Conservation (phyloP, 805 yeast species). For the Lachancea mirantina region DNA sequence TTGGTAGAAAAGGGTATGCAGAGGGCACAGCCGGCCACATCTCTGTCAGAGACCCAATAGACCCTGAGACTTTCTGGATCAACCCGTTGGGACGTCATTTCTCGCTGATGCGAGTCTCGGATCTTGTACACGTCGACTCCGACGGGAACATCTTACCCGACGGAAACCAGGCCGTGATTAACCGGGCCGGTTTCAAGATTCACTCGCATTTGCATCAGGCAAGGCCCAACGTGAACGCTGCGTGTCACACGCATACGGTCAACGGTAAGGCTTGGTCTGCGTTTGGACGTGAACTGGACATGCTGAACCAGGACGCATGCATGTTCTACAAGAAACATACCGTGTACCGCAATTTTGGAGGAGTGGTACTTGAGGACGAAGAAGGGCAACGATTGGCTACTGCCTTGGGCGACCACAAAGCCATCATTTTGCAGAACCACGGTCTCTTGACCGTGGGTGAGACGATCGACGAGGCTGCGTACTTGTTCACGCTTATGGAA, state of each 20-base stretch:
- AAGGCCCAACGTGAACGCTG: constrained; percentile 61
- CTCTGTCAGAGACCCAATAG: constrained; percentile 76
- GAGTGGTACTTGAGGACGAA: constrained; percentile 58
- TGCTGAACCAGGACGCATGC: constrained; percentile 74
- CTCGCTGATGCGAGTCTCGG: constrained; percentile 49
- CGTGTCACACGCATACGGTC: constrained; percentile 59
- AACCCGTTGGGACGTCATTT: constrained; percentile 83
- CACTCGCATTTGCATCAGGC: constrained; percentile 59
- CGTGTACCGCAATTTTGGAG: constrained; percentile 65
- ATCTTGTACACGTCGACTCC: constrained; percentile 55
- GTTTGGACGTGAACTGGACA: constrained; percentile 58
- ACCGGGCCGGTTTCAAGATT: constrained; percentile 62
- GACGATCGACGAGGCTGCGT: constrained; percentile 68
- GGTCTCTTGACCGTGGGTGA: constrained; percentile 64
- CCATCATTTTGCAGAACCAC: constrained; percentile 58
- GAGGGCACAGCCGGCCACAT: constrained; percentile 86
- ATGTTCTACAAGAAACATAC: constrained; percentile 56
- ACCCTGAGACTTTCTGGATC: constrained; percentile 79
- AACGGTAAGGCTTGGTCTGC: constrained; percentile 59
- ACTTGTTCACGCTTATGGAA: constrained; percentile 54
- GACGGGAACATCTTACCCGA: constrained; percentile 41
- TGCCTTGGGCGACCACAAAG: constrained; percentile 51
- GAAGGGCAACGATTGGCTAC: constrained; percentile 56
- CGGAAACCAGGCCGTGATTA: constrained; percentile 46
- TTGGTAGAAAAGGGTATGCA: constrained; percentile 68